Evolutionary conservation across 176 grass and related monocot genomes (phyloP), one percentile per base, ranked within the genome.

Genomic region (Oryza coarctata): DNA sequence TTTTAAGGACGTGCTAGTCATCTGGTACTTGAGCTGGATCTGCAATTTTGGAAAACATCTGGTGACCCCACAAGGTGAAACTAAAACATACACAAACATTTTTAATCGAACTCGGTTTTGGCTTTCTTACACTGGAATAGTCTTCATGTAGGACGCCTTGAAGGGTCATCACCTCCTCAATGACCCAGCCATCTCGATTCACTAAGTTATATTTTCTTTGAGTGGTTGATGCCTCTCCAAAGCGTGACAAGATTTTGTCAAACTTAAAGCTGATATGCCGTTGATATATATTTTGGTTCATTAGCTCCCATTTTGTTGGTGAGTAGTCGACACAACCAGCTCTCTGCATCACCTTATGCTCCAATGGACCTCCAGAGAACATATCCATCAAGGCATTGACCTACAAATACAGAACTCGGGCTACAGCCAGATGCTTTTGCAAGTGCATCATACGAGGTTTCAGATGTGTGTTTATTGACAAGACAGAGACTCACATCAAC

Each of bases 11-110:
- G 76, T 84, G 88, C 92, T 94, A 25, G 81, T 92, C 82, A 98
- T 91, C 14, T 88, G 90, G 60, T 98, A 98, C 90, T 87, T 94
- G 71, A 98, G 69, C 43, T 93, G 95, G 82, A 95, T 86, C 95
- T 98, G 87, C 82, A 86, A 80, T 76, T 70, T 84, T 60, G 43
- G 76, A 30, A 27, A 68, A 70, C 50, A 55, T 28, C 61, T 41
- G 11, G 34, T 73, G 44, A 80, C 28, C 78, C 73, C 32, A 78
- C 32, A 85, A 47, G 47, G 52, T 75, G 73, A 77, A 73, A 73
- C 52, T 76, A 82, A 85, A 61, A 22, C n/a, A 60, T 43, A 81
- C 35, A 64, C 15, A 41, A 32, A 29, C 12, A 74, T 61, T 84
- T 79, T 75, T 80, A 33, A 70, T 75, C 20, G 69, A 63, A 68